Evolutionary conservation across 352 stramenopile genomes (phyloP).

Genomic region (Pilasporangium apinafurcum): DNA sequence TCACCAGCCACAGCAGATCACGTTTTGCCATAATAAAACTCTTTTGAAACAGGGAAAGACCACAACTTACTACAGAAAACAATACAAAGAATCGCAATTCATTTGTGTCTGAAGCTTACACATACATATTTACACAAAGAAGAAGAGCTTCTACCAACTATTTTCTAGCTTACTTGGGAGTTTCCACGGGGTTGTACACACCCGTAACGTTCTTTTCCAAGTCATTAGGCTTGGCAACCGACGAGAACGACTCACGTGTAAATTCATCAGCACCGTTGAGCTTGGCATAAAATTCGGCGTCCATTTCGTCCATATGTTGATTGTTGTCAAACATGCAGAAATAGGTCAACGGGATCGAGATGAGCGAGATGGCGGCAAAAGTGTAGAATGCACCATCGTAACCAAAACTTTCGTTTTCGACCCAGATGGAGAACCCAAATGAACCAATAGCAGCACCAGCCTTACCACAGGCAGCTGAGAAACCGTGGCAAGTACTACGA

Average conservation of each 20-base stretch:
- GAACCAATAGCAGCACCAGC: constrained; percentile 70
- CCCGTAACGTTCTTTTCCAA: constrained; percentile 19
- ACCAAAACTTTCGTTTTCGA: constrained; percentile 44
- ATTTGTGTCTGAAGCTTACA: too few species aligned
- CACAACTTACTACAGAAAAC: too few species aligned
- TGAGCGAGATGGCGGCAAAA: constrained; percentile 31
- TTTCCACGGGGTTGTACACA: constrained; percentile 14
- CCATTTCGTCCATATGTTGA: constrained; percentile 39
- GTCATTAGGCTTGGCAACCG: constrained; percentile 16
- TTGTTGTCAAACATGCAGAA: constrained; percentile 61
- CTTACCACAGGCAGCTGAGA: constrained; percentile 86
- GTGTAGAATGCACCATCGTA: constrained; percentile 55
- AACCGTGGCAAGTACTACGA: constrained; percentile 81
- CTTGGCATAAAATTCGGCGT: constrained; percentile 40
- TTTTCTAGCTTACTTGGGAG: constrained; percentile 18
- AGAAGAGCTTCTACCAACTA: too few species aligned
- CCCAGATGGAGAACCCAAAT: constrained; percentile 63
- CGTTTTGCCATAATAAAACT: too few species aligned
- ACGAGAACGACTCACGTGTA: constrained; percentile 31
- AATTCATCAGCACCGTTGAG: constrained; percentile 25
- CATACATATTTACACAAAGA: too few species aligned
- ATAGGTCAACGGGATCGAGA: constrained; percentile 48
- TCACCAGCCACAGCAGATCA: too few species aligned
- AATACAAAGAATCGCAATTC: too few species aligned
- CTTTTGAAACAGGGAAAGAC: too few species aligned